A percentile compares a stretch with the other conserved stretches of the same genome.
Conservation (phyloP, 2,329 filamentous ascomycete genomes). For the Aureobasidium sp. region DNA sequence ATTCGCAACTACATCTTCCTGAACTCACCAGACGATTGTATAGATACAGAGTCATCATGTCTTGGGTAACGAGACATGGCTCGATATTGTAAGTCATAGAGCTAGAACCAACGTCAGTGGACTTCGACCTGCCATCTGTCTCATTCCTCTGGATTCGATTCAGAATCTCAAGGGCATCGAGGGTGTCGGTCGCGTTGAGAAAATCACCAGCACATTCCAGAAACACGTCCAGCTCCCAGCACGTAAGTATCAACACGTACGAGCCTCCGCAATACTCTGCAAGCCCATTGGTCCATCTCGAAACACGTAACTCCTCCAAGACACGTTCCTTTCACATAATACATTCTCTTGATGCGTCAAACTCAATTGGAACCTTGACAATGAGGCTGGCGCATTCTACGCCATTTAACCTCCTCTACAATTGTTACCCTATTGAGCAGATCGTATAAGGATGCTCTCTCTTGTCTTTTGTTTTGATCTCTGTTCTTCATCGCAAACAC, state of each 20-base stretch:
- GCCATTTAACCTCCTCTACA: neutral
- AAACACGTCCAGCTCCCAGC: neutral
- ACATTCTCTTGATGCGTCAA: neutral
- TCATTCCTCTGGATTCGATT: neutral
- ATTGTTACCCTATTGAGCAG: conserved; percentile 2
- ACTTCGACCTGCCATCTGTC: neutral
- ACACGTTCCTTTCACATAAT: conserved; percentile 2
- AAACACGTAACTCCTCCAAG: neutral
- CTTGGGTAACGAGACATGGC: neutral
- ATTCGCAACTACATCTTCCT: neutral
- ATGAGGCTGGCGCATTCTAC: conserved; percentile 12
- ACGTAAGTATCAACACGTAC: neutral
- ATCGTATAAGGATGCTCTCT: neutral
- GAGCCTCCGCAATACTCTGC: neutral
- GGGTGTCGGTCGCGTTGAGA: neutral
- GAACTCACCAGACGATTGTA: neutral
- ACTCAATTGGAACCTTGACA: neutral
- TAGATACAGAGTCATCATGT: neutral
- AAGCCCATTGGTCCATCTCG: neutral
- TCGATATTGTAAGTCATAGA: neutral
- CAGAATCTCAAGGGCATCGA: neutral
- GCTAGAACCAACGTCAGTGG: neutral
- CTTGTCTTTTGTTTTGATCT: neutral
- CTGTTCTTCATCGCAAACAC: neutral
- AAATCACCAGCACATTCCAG: neutral